Evolutionary conservation across 495 filamentous ascomycete species (phyloP).

Genomic region (Aspergillus nidulans): DNA sequence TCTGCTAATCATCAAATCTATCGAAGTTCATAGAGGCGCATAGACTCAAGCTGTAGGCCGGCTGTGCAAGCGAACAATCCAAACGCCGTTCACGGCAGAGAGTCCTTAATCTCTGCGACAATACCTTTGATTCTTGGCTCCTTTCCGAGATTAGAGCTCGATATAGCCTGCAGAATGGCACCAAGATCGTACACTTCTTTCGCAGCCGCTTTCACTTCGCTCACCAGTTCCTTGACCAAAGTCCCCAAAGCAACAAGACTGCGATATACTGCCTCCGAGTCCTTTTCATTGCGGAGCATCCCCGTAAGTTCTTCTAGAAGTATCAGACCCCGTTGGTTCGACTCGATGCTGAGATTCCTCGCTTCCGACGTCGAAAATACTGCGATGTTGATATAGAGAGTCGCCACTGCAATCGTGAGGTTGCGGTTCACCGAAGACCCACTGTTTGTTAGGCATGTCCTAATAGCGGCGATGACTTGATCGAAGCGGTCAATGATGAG

Average conservation of each 20-base stretch:
- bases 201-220: conserved; percentile 46
- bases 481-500: conserved; percentile 58
- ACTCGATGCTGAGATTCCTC: conserved; percentile 32
- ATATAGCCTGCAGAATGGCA: conserved; percentile 30
- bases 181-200: conserved; percentile 46
- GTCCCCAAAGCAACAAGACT: conserved; percentile 81
- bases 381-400: conserved; percentile 81
- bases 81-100: conserved; percentile 17
- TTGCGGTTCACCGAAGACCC: conserved; percentile 64
- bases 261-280: conserved; percentile 79
- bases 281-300: conserved; percentile 59
- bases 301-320: conserved; percentile 60
- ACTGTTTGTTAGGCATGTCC: conserved; percentile 39
- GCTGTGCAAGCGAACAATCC: not conserved
- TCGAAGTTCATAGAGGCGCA: not conserved
- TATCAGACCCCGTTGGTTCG: conserved; percentile 53
- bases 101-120: conserved; percentile 39
- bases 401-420: conserved; percentile 73
- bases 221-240: conserved; percentile 42
- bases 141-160: conserved; percentile 35
- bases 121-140: conserved; percentile 49
- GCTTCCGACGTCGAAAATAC: conserved; percentile 51
- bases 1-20: too few species aligned
- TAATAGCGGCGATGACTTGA: conserved; percentile 48
- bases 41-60: not conserved